Percentiles rank a stretch among this genome's conserved stretches.
Evolutionary conservation across 2,329 filamentous ascomycete species (phyloP).

Genomic region (Cordyceps cicadae): DNA sequence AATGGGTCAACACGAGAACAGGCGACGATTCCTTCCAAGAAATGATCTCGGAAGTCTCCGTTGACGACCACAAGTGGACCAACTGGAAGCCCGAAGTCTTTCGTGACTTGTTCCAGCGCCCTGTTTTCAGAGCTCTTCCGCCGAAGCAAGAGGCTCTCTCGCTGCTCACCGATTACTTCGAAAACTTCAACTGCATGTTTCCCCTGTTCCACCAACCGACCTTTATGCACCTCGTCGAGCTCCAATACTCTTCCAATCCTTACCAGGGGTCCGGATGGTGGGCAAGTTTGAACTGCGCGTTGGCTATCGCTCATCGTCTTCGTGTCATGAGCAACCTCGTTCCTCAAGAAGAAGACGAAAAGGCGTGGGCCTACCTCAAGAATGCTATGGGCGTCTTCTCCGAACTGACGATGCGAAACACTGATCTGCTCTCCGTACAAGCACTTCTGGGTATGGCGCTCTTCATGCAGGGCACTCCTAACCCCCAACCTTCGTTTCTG

Average conservation of each 20-base stretch:
- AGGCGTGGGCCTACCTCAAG: constrained; percentile 92
- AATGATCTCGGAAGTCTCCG: constrained; percentile 86
- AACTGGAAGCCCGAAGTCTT: constrained; percentile 99
- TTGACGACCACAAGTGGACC: constrained; percentile 91
- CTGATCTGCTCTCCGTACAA: constrained; percentile 89
- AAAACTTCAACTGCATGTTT: constrained; percentile 99
- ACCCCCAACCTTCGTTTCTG: constrained; percentile 89
- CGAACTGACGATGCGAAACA: constrained; percentile 91
- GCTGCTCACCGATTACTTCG: constrained; percentile 86
- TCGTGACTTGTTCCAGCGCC: constrained; percentile 78
- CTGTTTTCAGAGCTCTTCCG: constrained; percentile 75
- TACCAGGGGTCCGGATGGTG: constrained; percentile 97
- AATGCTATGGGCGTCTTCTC: constrained; percentile 91
- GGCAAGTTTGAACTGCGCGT: constrained; percentile 87
- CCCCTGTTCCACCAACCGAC: constrained; percentile 95
- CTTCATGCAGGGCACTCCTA: constrained; percentile 93
- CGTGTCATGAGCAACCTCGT: constrained; percentile 94
- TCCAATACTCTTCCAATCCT: constrained; percentile 85
- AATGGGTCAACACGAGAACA: constrained; percentile 97
- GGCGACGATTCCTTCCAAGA: constrained; percentile 91
- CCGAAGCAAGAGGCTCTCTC: constrained; percentile 81
- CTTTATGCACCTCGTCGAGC: constrained; percentile 94
- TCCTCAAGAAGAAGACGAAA: constrained; percentile 82
- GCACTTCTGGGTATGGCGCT: constrained; percentile 87
- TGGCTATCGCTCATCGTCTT: constrained; percentile 88